A percentile compares a stretch with the other conserved stretches of the same genome.
Conservation (phyloP, 306 rosid genomes). For the Abrus pulchellus region DNA sequence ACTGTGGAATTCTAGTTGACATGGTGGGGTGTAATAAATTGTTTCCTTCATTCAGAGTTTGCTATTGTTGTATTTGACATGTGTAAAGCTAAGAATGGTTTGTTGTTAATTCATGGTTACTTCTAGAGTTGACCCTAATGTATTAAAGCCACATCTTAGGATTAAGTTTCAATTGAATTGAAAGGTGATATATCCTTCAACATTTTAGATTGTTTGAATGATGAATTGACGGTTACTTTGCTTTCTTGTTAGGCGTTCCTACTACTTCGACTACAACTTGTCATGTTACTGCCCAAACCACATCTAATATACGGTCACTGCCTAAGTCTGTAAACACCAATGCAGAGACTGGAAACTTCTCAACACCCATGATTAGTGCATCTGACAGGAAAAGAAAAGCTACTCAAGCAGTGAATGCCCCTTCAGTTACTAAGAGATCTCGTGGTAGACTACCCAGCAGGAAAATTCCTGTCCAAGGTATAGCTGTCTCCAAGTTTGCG, state of each 20-base stretch:
- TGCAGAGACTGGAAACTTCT: slow-evolving; percentile 52
- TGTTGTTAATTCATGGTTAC: neutral
- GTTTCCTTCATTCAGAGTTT: slow-evolving; percentile 12
- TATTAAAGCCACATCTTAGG: neutral
- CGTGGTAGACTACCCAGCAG: slow-evolving; percentile 51
- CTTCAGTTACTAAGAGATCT: slow-evolving; percentile 66
- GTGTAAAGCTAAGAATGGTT: neutral
- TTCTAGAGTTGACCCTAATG: neutral
- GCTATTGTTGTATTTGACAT: neutral
- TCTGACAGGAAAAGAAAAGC: slow-evolving; percentile 67
- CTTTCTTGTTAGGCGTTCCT: slow-evolving; percentile 50
- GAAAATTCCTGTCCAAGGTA: slow-evolving; percentile 59
- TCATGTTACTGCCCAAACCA: slow-evolving; percentile 28
- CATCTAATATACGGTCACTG: slow-evolving; percentile 47
- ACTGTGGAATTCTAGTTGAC: neutral
- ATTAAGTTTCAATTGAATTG: neutral
- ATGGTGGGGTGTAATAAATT: neutral
- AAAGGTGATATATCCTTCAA: neutral
- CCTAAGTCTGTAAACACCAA: slow-evolving; percentile 59
- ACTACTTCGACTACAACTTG: slow-evolving; percentile 7
- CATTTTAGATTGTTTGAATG: neutral
- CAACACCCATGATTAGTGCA: slow-evolving; percentile 49
- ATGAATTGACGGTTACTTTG: neutral
- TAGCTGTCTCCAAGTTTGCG: neutral
- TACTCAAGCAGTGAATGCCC: slow-evolving; percentile 41